Percentiles rank a stretch among this genome's conserved stretches.
Conservation (phyloP, 225 moss, liverwort and hornwort species). For the Thuidium tamariscinum region DNA sequence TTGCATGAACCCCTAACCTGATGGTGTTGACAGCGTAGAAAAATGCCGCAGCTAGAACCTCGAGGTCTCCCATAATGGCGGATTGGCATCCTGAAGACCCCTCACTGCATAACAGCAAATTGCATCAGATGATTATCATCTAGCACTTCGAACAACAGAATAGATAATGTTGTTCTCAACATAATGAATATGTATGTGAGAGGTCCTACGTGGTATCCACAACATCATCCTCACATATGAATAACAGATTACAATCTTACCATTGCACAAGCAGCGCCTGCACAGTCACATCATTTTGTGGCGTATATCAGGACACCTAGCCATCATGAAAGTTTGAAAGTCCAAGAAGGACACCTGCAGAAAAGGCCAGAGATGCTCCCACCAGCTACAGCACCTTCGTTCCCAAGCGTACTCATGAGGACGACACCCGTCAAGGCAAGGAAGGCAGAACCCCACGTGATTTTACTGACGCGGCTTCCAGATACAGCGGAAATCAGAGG, state of each 20-base stretch:
- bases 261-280: constrained; percentile 22
- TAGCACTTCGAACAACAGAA: not conserved
- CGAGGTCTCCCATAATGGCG: constrained; percentile 24
- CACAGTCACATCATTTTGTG: constrained; percentile 14
- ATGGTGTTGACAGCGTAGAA: constrained; percentile 43
- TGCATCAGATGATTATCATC: not conserved
- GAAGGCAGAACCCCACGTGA: constrained; percentile 43
- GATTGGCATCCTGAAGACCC: constrained; percentile 33
- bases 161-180: not conserved
- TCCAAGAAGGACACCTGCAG: constrained; percentile 38
- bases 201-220: not conserved
- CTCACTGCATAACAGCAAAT: not conserved
- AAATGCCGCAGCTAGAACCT: constrained; percentile 31
- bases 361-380: constrained; percentile 35
- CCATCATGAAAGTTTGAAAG: constrained; percentile 23
- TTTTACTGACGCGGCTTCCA: constrained; percentile 31
- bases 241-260: constrained; percentile 9
- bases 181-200: not conserved
- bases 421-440: constrained; percentile 39
- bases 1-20: constrained; percentile 37
- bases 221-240: not conserved
- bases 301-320: constrained; percentile 8
- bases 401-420: constrained; percentile 37
- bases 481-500: constrained; percentile 37
- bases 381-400: constrained; percentile 12